Conservation (phyloP, 352 stramenopile species). For the Globisporangium mamillatum region DNA sequence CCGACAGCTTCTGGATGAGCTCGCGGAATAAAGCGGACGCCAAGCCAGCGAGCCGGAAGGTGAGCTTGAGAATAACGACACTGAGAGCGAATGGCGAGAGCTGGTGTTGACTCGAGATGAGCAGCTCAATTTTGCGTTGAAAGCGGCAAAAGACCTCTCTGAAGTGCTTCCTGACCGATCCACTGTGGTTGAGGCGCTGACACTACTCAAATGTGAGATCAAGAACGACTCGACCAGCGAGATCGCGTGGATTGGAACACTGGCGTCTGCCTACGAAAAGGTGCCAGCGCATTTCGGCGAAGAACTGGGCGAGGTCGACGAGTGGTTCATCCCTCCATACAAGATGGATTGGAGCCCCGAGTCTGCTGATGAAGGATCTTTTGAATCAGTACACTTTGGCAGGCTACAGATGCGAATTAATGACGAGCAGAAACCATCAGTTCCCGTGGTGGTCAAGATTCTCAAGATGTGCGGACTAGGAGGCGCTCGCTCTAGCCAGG, state of each 20-base stretch:
- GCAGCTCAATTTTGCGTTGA: background rate
- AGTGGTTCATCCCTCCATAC: conserved; percentile 10
- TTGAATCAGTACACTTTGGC: background rate
- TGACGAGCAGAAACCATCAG: background rate
- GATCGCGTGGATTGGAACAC: background rate
- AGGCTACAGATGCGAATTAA: background rate
- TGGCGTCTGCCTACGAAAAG: background rate
- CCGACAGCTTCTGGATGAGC: background rate
- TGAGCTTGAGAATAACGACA: background rate
- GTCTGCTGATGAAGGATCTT: background rate
- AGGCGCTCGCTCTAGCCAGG: background rate
- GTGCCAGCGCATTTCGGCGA: background rate
- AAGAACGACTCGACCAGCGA: background rate
- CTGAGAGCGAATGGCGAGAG: background rate
- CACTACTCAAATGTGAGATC: background rate
- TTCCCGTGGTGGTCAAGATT: background rate
- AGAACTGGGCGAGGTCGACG: background rate
- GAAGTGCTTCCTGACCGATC: background rate
- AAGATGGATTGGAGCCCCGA: conserved; percentile 1
- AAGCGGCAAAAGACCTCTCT: background rate
- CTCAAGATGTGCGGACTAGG: conserved; percentile 1
- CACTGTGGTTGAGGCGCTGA: background rate
- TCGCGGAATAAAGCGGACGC: background rate
- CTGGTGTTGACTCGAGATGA: conserved; percentile 5
- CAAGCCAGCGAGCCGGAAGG: background rate